Conservation (phyloP, 192 early-diverging fungal species). For the Entomortierella lignicola region DNA sequence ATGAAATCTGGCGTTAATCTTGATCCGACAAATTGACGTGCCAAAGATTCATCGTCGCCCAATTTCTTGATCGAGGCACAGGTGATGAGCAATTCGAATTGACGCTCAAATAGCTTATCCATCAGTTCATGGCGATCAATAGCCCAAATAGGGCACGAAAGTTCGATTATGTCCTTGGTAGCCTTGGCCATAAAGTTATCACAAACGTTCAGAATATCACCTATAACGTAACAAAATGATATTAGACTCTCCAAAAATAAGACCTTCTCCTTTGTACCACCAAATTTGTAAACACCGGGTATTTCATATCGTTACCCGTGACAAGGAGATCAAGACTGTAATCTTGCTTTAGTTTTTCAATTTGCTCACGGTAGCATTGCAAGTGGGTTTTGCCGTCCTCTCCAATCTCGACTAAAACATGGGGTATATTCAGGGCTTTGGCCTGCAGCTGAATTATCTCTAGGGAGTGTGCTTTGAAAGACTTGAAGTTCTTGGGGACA, state of each 20-base stretch:
- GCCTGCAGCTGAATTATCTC: constrained; percentile 60
- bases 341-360: constrained; percentile 51
- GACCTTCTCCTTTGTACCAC: background rate
- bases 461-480: constrained; percentile 67
- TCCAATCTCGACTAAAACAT: constrained; percentile 48
- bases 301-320: constrained; percentile 52
- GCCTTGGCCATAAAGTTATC: constrained; percentile 71
- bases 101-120: constrained; percentile 56
- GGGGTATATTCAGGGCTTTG: constrained; percentile 60
- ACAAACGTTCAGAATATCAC: constrained; percentile 72
- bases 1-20: constrained; percentile 54
- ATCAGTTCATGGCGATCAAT: constrained; percentile 57
- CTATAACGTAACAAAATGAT: constrained; percentile 9
- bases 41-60: constrained; percentile 42
- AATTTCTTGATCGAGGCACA: constrained; percentile 57
- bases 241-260: background rate
- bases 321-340: constrained; percentile 63
- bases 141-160: constrained; percentile 70
- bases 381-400: constrained; percentile 61
- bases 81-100: constrained; percentile 52
- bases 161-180: constrained; percentile 56
- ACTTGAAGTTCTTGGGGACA: constrained; percentile 54
- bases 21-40: constrained; percentile 57
- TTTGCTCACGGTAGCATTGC: constrained; percentile 58
- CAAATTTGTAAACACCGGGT: background rate